Evolutionary conservation across 495 filamentous ascomycete genomes (phyloP), one percentile per base, ranked within the genome.

Genomic region (Trichoderma orchidacearum): DNA sequence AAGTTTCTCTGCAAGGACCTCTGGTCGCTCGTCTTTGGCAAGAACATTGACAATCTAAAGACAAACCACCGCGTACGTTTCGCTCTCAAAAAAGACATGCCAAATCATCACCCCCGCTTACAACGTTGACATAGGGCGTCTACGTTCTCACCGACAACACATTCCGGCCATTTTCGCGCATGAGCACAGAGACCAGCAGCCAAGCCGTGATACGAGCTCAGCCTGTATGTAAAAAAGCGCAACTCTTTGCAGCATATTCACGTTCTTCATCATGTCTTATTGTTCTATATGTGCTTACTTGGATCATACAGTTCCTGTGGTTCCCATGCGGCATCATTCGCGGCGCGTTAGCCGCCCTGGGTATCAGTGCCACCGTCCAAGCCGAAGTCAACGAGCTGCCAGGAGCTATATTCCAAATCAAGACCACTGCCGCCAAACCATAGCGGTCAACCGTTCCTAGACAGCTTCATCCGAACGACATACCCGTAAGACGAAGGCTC

Each of bases 1-100:
- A 98, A 98, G 69, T 97, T 97, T 66, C 78, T 97, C 31, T 98
- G 93, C 78, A 98, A 97, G 69, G 94, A 98, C 66, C 71, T 98
- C 41, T 98, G 93, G 93, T 88, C 81, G 51, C 76, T 95, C 36
- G 79, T 96, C 30, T 98, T 96, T 70, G 77, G 89, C 68, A 98
- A 98, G 71, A 93, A 96, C 70, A 85, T 97, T 62, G 93, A 98
- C 68, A 97, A 97, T 72, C 75, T 98, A 38, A 98, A 97, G 75
- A 98, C 93, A 13, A 98, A 98, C 68, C 93, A 98, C 66, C 80
- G 93, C 63, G 87, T 89, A 75, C 17, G 75, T 58, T 23, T 29
- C 18, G 0, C n/a, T 13, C 1, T 27, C 4, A 41, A 41, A 1
- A 18, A 21, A n/a, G 4, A 3, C 36, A 41, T n/a, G 21, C 35